These are phyloP conservation scores for Ilyonectria destructans DNA, from an alignment of 2,329 filamentous ascomycete species.

Conservation along the genomic window DNA sequence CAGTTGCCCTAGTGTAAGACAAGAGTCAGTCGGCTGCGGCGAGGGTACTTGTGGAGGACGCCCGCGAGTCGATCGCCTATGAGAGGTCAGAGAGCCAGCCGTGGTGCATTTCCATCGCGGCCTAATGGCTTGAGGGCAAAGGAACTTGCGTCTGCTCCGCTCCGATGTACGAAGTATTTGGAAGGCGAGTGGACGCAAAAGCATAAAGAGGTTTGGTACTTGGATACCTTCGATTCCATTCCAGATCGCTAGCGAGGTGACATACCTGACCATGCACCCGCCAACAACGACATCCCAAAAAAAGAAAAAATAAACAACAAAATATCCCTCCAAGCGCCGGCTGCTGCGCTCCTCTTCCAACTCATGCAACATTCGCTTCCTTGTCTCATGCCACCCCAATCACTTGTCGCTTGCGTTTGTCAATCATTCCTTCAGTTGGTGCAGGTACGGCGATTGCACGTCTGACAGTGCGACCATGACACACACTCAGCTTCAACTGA, in stretches of 20 bases:
- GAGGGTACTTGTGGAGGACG: constrained; percentile 17
- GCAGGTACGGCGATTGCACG: constrained; percentile 38
- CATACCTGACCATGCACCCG: constrained; percentile 3
- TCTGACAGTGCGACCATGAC: constrained; percentile 47
- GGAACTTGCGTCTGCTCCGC: constrained; percentile 25
- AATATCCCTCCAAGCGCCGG: constrained; percentile 11
- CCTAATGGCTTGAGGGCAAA: constrained; percentile 31
- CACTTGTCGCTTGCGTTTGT: constrained; percentile 37
- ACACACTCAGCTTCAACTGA: constrained; percentile 38
- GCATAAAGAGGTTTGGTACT: constrained; percentile 35
- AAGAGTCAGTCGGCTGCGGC: constrained; percentile 40
- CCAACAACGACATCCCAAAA: constrained; percentile 12
- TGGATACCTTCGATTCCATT: constrained; percentile 26
- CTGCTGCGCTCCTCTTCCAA: constrained; percentile 10
- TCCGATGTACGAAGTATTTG: constrained; percentile 4
- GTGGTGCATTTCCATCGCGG: constrained; percentile 25
- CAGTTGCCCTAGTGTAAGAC: constrained; percentile 25
- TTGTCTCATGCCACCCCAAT: constrained; percentile 31
- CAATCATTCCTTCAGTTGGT: constrained; percentile 41
- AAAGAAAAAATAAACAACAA: constrained; percentile 15
- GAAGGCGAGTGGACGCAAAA: constrained; percentile 38
- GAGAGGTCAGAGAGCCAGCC: constrained; percentile 18
- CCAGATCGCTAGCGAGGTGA: constrained; percentile 29
- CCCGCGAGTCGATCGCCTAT: constrained; percentile 13
- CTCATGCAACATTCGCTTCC: constrained; percentile 25